phyloP scores from a whole-genome alignment of 2,329 filamentous ascomycete genomes.

The Botrytis aclada region DNA sequence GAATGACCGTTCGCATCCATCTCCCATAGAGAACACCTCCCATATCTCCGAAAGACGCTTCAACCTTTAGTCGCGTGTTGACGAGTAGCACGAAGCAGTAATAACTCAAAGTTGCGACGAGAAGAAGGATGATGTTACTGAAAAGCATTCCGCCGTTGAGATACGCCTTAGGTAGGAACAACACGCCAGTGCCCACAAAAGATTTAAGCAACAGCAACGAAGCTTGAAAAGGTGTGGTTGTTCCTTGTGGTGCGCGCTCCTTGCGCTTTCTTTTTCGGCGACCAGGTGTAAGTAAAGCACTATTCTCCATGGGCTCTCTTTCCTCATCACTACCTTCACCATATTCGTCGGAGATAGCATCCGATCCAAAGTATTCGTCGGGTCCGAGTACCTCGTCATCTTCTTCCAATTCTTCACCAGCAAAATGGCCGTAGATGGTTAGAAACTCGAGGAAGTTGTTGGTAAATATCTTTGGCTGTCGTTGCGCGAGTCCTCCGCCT shows the following conservation, averaged over 20 bases:
- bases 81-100: conserved; percentile 97
- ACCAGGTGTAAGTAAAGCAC: conserved; percentile 75
- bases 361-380: conserved; percentile 87
- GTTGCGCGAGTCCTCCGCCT: conserved; percentile 38
- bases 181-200: conserved; percentile 92
- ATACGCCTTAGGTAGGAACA: conserved; percentile 90
- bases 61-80: conserved; percentile 76
- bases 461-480: conserved; percentile 67
- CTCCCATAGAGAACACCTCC: conserved; percentile 87
- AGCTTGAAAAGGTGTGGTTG: conserved; percentile 74
- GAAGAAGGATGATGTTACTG: conserved; percentile 85
- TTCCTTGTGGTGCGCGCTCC: conserved; percentile 68
- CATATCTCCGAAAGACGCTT: conserved; percentile 97
- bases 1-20: conserved; percentile 83
- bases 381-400: conserved; percentile 86
- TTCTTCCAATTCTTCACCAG: conserved; percentile 93
- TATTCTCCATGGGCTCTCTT: conserved; percentile 81
- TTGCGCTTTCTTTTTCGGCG: conserved; percentile 73
- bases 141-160: conserved; percentile 97
- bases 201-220: conserved; percentile 89
- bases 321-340: conserved; percentile 61
- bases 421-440: conserved; percentile 94
- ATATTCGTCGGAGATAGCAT: conserved; percentile 59
- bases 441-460: conserved; percentile 95
- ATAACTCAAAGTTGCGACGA: conserved; percentile 83